Conservation (phyloP, 2,329 filamentous ascomycete species). For the Neophaeococcomyces mojaviensis region DNA sequence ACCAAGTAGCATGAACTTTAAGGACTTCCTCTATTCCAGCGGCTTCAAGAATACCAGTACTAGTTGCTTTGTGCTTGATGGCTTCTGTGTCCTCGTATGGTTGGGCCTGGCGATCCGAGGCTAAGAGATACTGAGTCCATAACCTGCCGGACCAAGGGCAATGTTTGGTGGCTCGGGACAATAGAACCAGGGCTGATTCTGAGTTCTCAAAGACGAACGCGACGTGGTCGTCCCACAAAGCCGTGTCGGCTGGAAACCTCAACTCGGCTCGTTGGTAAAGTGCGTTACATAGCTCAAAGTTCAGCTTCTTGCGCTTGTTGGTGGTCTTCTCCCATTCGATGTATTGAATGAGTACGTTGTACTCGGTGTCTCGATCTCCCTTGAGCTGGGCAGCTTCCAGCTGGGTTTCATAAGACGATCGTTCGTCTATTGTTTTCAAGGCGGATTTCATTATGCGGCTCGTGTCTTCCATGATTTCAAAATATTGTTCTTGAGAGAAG, state of each 20-base stretch:
- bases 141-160: conserved; percentile 87
- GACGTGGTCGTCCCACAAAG: conserved; percentile 75
- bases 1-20: conserved; percentile 91
- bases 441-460: conserved; percentile 44
- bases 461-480: conserved; percentile 52
- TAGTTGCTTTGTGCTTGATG: conserved; percentile 88
- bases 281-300: conserved; percentile 47
- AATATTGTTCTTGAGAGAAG: conserved; percentile 36
- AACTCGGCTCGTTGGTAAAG: conserved; percentile 73
- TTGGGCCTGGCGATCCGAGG: conserved; percentile 68
- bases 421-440: conserved; percentile 47
- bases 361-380: conserved; percentile 47
- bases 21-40: conserved; percentile 81
- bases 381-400: conserved; percentile 45
- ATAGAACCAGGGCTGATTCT: conserved; percentile 54
- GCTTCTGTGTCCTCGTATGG: conserved; percentile 74
- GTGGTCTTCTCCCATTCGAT: conserved; percentile 72
- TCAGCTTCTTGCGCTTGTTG: conserved; percentile 31
- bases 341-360: conserved; percentile 56
- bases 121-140: conserved; percentile 84
- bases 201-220: conserved; percentile 59
- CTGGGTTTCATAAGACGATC: conserved; percentile 48
- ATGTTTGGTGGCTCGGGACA: conserved; percentile 77
- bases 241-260: conserved; percentile 64
- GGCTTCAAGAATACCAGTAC: conserved; percentile 73